Conservation (phyloP, 2,329 filamentous ascomycete genomes). For the Fusarium sp. region DNA sequence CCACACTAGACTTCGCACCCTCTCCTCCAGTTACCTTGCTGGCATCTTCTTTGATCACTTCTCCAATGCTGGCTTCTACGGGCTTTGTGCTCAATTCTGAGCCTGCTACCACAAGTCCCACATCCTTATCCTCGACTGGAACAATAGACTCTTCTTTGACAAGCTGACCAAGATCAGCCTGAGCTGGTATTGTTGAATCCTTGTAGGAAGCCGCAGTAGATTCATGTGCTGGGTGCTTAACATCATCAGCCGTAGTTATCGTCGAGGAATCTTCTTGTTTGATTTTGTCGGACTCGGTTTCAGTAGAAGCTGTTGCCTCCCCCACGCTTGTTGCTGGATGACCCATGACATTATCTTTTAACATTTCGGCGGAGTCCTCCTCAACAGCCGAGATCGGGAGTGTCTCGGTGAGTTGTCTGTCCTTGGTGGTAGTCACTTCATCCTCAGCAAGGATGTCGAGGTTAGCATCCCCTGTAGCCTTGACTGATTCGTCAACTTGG, state of each 20-base stretch:
- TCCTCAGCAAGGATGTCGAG: not conserved
- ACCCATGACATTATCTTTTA: not conserved
- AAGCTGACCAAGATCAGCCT: not conserved
- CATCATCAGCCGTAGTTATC: not conserved
- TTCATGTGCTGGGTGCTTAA: not conserved
- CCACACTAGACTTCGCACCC: not conserved
- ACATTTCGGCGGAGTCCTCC: not conserved
- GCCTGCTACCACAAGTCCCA: not conserved
- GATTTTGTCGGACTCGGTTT: not conserved
- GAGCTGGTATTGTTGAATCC: not conserved
- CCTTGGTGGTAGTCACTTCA: not conserved
- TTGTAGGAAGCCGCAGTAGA: not conserved
- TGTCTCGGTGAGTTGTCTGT: not conserved
- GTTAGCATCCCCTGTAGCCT: not conserved
- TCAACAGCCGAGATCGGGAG: not conserved
- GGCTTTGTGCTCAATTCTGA: not conserved
- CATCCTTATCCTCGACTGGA: not conserved
- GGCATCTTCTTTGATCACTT: not conserved
- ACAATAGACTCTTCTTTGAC: not conserved
- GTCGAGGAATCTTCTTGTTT: not conserved
- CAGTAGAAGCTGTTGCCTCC: not conserved
- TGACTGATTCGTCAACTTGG: conserved; percentile 37
- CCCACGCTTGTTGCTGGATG: not conserved
- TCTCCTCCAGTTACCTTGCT: not conserved
- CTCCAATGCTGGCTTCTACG: not conserved